Base-by-base conservation (phyloP, 208 protist species). In the Crithidia bombi region DNA sequence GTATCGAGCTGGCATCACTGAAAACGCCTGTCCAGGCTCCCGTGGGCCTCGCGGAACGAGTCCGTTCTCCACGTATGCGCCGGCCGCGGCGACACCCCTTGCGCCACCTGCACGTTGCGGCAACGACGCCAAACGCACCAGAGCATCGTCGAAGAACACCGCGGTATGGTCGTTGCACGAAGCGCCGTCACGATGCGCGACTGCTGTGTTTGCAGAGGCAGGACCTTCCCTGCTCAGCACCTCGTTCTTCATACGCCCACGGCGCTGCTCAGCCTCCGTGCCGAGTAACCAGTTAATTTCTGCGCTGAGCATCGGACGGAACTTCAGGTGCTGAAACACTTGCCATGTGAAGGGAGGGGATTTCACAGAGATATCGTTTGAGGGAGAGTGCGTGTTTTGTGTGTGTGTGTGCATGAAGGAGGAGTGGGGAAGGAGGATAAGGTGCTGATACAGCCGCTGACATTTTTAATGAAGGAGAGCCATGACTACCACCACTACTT, bases 251-350 rank as follows among this genome's bases (percentile, higher is more conserved):
- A 64, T 51, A 15, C n/a, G 17, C 12, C n/a, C 57, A 9, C 57
- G 21, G 11, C 19, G 57, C 57, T 51, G 43, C 57, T 64, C 57
- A 43, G 28, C 21, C 11, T 64, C 57, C 38, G 41, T 51, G 21
- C 51, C 69, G 10, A 75, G 54, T 12, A 75, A 61, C 69, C 69
- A 69, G 9, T 68, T 49, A n/a, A 50, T 7, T 21, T 64, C 61
- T 15, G 61, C 25, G 23, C 61, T 75, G 69, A 56, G 68, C 69
- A 75, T 75, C 17, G 0, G 14, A n/a, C n/a, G n/a, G n/a, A n/a
- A n/a, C n/a, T n/a, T n/a, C n/a, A n/a, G n/a, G n/a, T n/a, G n/a
- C n/a, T n/a, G n/a, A n/a, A n/a, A n/a, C n/a, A n/a, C n/a, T n/a
- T n/a, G n/a, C n/a, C n/a, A n/a, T n/a, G n/a, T n/a, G n/a, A n/a